Evolutionary conservation across 345 rosid species (phyloP), one percentile per base, ranked within the genome.

Genomic region (Aurinia saxatilis): DNA sequence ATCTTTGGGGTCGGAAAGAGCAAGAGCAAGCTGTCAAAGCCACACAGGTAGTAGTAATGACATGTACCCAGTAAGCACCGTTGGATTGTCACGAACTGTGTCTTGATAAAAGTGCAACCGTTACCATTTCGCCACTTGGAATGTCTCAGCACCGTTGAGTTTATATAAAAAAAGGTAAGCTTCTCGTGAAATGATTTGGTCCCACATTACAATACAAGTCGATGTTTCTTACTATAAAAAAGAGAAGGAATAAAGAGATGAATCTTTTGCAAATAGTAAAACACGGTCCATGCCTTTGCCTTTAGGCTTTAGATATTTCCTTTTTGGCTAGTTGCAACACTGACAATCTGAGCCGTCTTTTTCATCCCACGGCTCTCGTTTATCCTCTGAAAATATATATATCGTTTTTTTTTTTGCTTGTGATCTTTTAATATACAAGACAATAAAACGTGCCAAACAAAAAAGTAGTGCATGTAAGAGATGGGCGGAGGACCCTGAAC

Each of bases 311-410:
- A n/a, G 63, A 42, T 65, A 34, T 36, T 66, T 55, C 1, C 1
- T 7, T 27, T 37, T 35, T 47, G 15, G 64, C 64, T 37, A 56
- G 8, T 49, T 57, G 72, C 48, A 27, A 50, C 57, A 36, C 9
- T 30, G 30, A 57, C 57, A 39, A 57, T 38, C 51, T 3, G 29
- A 67, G 38, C 59, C 59, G 10, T 67, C 59, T 5, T 16, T 67
- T 67, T 49, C 59, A 57, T 67, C 72, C 65, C 36, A 67, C 50
- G 58, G 35, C 42, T 48, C 9, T 31, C 31, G 13, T 0, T 55
- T 46, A 45, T 66, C 56, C 13, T 25, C 19, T 46, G 8, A 14
- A 6, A 6, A 10, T 18, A 34, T 14, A 34, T 7, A 5, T 65
- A 33, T 65, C 30, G 41, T 44, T 23, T 15, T 36, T 47, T 25